A percentile compares a stretch with the other conserved stretches of the same genome.
phyloP scores from a whole-genome alignment of 305 asterid genomes.

The Fraxinus platypoda region DNA sequence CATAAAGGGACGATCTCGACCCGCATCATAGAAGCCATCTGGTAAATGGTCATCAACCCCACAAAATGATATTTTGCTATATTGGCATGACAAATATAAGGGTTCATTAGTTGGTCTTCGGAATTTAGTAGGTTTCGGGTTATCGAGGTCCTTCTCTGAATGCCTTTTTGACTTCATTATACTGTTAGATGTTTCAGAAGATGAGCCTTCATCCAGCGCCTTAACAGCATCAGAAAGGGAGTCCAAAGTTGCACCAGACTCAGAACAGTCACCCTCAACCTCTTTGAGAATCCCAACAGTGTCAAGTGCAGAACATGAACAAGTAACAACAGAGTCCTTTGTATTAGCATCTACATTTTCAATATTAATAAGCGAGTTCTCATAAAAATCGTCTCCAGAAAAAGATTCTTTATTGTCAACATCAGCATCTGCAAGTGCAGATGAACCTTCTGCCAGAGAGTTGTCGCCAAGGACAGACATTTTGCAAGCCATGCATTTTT shows the following conservation, averaged over 20 bases:
- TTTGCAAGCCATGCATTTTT: constrained; percentile 56
- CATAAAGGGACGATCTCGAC: constrained; percentile 89
- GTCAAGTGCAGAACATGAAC: constrained; percentile 30
- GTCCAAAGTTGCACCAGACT: constrained; percentile 30
- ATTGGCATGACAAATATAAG: constrained; percentile 57
- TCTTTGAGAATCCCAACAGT: constrained; percentile 26
- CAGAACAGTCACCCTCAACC: constrained; percentile 31
- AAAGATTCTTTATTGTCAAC: constrained; percentile 37
- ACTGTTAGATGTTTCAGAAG: constrained; percentile 39
- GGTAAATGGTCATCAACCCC: constrained; percentile 67
- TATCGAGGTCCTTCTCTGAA: constrained; percentile 73
- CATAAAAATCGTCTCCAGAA: constrained; percentile 35
- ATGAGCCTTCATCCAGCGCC: constrained; percentile 41
- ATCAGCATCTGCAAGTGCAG: constrained; percentile 36
- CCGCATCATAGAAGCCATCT: constrained; percentile 97
- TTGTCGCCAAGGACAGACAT: constrained; percentile 34
- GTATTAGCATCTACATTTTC: constrained; percentile 32
- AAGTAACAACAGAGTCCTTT: constrained; percentile 24
- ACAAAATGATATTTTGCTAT: constrained; percentile 72
- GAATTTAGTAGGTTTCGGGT: constrained; percentile 81
- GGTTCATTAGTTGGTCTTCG: constrained; percentile 65
- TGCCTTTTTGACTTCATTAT: constrained; percentile 71
- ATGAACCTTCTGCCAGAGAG: constrained; percentile 37
- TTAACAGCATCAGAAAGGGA: constrained; percentile 44
- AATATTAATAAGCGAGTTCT: constrained; percentile 25